Conservation (phyloP, 2,329 filamentous ascomycete species). For the Alternaria viburni region DNA sequence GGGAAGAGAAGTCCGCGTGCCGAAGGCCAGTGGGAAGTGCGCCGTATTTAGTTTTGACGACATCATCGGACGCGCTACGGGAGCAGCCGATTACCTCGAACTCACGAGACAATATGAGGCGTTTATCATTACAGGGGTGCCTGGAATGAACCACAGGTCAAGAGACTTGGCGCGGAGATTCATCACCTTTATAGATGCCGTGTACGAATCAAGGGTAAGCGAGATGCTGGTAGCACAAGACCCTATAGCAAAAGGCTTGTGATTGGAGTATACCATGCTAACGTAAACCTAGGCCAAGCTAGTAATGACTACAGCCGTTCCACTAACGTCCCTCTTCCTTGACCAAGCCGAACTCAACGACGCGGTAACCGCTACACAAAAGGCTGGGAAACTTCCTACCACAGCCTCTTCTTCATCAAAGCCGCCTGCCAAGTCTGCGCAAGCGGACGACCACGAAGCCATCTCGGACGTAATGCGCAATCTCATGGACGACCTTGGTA, state of each 20-base stretch:
- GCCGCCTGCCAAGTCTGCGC: slow-evolving; percentile 28
- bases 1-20: slow-evolving; percentile 89
- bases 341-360: slow-evolving; percentile 61
- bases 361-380: slow-evolving; percentile 52
- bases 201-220: slow-evolving; percentile 76
- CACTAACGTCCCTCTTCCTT: slow-evolving; percentile 84
- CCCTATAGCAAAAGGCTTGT: neutral
- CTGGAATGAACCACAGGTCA: slow-evolving; percentile 85
- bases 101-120: slow-evolving; percentile 87
- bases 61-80: slow-evolving; percentile 84
- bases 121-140: slow-evolving; percentile 90
- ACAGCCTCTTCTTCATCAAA: slow-evolving; percentile 26
- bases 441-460: slow-evolving; percentile 54
- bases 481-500: slow-evolving; percentile 85
- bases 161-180: slow-evolving; percentile 90
- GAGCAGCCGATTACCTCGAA: slow-evolving; percentile 94
- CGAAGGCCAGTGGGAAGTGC: slow-evolving; percentile 82
- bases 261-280: neutral
- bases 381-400: slow-evolving; percentile 49
- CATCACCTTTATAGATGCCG: slow-evolving; percentile 96
- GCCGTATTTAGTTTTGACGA: slow-evolving; percentile 94
- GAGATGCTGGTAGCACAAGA: neutral
- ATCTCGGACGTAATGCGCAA: slow-evolving; percentile 75
- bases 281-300: slow-evolving; percentile 77
- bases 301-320: slow-evolving; percentile 87